Evolutionary conservation across 2,329 filamentous ascomycete genomes (phyloP), one percentile per base, ranked within the genome.

Genomic region (Magnaporthiopsis rhizophila): DNA sequence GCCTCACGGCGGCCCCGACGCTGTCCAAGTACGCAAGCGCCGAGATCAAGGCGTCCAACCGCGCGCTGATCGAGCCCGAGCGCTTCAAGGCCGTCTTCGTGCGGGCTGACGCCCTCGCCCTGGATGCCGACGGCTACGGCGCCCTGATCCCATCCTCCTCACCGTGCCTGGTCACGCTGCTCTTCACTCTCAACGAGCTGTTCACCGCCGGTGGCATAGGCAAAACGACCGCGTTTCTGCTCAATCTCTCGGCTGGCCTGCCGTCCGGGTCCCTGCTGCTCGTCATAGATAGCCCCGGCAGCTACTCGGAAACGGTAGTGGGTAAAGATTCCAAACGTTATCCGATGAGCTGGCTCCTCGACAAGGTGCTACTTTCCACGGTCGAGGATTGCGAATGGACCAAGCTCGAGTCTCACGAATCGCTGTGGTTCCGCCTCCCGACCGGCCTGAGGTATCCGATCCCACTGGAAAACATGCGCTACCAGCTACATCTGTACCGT

Each of bases 121-220:
- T 86, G 7, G 71, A 71, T 9, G 66, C 68, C 11, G 68, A 69
- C 2, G 69, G 73, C 4, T 71, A 86, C 36, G 62, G 69, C 0
- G 60, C 67, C 2, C 65, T 78, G 0, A 3, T 60, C 24, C 32
- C 58, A 6, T 2, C 28, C 21, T 5, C 18, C 6, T 21, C 28
- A 2, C 61, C 61, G 12, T 62, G 62, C 79, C 76, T 97, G 0
- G 80, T 96, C 18, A 97, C 93, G 0, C 78, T 98, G 15, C 86
- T 98, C 77, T 99, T 98, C 80, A 97, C 94, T 0, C 83, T 98
- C 60, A 98, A 98, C 74, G 95, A 99, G 77, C 86, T 99, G 0
- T 98, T 97, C 79, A 89, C 90, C 0, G 81, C 85, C 0, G 91
- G 88, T 1, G 85, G 92, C 30, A 80, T 87, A 61, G 81, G 87